Evolutionary conservation across 768 basidiomycete species (phyloP).

Genomic region (Cyathus striatus): DNA sequence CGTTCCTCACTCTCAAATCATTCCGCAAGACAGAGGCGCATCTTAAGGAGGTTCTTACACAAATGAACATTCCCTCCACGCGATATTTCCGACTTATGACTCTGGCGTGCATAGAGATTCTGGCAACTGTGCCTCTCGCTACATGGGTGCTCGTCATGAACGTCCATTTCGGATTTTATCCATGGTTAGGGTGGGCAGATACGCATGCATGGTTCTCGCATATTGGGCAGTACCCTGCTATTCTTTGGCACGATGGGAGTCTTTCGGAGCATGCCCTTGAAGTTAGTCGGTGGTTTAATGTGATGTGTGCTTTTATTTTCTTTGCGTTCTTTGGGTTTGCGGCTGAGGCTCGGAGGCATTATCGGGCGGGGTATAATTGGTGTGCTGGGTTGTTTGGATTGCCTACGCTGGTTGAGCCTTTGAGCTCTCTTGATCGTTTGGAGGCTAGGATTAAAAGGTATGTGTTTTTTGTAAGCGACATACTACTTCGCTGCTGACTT

Average conservation of each 20-base stretch:
- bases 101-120: conserved; percentile 40
- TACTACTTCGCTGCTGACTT: too few relatives aligned
- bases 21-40: conserved; percentile 36
- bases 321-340: conserved; percentile 15
- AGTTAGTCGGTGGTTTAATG: conserved; percentile 41
- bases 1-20: conserved; percentile 30
- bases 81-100: conserved; percentile 59
- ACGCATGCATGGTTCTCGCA: conserved; percentile 44
- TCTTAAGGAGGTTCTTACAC: conserved; percentile 37
- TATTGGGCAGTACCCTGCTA: conserved; percentile 34
- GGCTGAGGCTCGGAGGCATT: conserved; percentile 11
- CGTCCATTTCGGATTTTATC: conserved; percentile 19
- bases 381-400: too few relatives aligned
- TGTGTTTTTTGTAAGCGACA: too few relatives aligned
- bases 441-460: too few relatives aligned
- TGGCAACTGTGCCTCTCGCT: conserved; percentile 41
- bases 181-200: conserved; percentile 46
- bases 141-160: conserved; percentile 33
- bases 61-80: conserved; percentile 36
- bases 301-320: conserved; percentile 19
- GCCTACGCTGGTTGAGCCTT: too few relatives aligned
- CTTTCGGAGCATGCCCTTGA: conserved; percentile 25
- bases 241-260: conserved; percentile 33
- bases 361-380: conserved; percentile 8
- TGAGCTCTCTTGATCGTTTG: too few relatives aligned